These are phyloP conservation scores for Colletotrichum incanum DNA, from an alignment of 2,329 filamentous ascomycete species.

Conservation along the genomic window DNA sequence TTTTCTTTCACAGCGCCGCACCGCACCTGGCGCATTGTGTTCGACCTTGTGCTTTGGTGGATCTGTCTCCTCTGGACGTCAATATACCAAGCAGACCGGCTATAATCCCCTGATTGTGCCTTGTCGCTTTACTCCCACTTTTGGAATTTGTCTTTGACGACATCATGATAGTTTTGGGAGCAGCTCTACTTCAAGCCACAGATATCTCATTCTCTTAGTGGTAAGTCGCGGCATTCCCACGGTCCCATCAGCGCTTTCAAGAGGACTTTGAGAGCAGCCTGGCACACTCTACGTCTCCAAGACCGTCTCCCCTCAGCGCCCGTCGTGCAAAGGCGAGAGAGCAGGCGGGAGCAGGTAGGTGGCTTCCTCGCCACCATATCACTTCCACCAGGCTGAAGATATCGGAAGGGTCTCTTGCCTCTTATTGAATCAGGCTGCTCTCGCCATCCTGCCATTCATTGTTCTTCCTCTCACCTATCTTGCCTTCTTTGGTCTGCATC, in stretches of 20 bases:
- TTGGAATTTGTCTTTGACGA: constrained; percentile 48
- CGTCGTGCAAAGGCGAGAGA: background rate
- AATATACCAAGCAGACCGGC: constrained; percentile 33
- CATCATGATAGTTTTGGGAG: constrained; percentile 61
- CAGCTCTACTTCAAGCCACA: constrained; percentile 50
- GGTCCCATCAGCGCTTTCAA: background rate
- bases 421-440: background rate
- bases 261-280: background rate
- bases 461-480: background rate
- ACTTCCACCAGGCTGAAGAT: background rate
- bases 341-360: background rate
- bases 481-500: background rate
- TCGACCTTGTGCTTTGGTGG: constrained; percentile 34
- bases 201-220: constrained; percentile 58
- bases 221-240: constrained; percentile 50
- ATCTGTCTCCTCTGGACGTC: constrained; percentile 30
- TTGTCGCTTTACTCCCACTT: constrained; percentile 39
- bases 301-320: background rate
- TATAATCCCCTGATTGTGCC: constrained; percentile 32
- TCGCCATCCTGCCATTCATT: background rate
- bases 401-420: background rate
- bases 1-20: constrained; percentile 27
- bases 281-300: background rate
- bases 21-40: constrained; percentile 39
- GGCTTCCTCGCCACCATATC: constrained; percentile 9